Evolutionary conservation across 441 rosid genomes (phyloP), one percentile per base, ranked within the genome.

Genomic region (Macaranga tanarius): DNA sequence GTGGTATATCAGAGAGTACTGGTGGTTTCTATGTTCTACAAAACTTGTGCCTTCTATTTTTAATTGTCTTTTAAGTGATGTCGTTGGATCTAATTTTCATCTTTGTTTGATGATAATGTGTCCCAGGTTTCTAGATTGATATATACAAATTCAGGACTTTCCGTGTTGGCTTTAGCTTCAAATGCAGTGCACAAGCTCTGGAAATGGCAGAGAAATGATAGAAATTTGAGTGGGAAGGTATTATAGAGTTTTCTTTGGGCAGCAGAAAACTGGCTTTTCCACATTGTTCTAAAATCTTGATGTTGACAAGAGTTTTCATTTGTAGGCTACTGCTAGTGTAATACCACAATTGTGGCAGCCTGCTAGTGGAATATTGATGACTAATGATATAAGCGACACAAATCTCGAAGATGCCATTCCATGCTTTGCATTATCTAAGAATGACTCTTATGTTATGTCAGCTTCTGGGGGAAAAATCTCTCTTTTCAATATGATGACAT

Each of bases 101-200:
- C 19, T 10, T 40, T 2, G 2, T 63, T 65, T 64, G 72, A 17
- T 75, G 78, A 65, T 65, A 50, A 70, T 38, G 54, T 50, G 77
- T 82, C 57, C 61, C 89, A 93, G 97, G 90, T 89, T 69, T 74
- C 88, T 42, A 89, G 95, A 72, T 83, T 91, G 71, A 89, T 91
- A 58, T 91, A 88, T 74, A 88, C 95, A 70, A 89, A 91, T 79
- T 84, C 94, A 64, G 97, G 95, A 60, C 73, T 75, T 58, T 86
- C 91, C 51, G 80, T 91, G 67, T 78, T 91, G 82, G 97, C 91
- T 28, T 83, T 91, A 78, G 84, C 90, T 55, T 88, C 97, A 73
- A 91, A 91, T 85, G 97, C 97, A 10, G 91, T 87, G 38, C 97
- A 89, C 80, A 88, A 88, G 86, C 91, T 91, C 65, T 91, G 97